Evolutionary conservation across 164 flowering plant species (phyloP).

Genomic region (Chimonanthus salicifolius): DNA sequence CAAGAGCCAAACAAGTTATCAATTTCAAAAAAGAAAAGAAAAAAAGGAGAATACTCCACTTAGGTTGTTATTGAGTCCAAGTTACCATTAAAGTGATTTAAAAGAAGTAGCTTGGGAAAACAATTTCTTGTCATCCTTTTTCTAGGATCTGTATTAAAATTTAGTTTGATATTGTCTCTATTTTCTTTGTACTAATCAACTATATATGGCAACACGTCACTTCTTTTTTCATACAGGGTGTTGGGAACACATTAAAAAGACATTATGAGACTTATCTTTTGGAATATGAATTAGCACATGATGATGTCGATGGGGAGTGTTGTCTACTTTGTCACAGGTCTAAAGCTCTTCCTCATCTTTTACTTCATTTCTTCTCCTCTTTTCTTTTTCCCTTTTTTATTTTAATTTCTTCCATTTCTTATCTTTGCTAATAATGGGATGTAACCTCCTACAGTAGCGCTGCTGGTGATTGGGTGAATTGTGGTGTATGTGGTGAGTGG

Average conservation of each 20-base stretch:
- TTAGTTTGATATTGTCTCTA: too few species aligned
- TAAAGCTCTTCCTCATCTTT: neutral
- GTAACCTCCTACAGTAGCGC: slow-evolving; percentile 63
- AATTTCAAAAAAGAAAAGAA: too few species aligned
- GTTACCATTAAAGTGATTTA: too few species aligned
- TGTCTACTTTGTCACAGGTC: slow-evolving; percentile 97
- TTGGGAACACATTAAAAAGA: slow-evolving; percentile 94
- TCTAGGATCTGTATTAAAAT: too few species aligned
- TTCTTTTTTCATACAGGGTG: slow-evolving; percentile 43
- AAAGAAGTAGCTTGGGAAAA: too few species aligned
- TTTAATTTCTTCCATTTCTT: neutral
- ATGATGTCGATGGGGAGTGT: slow-evolving; percentile 98
- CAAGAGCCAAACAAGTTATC: too few species aligned
- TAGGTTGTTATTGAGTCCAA: too few species aligned
- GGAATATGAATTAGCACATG: slow-evolving; percentile 97
- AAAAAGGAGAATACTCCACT: too few species aligned
- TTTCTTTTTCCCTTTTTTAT: neutral
- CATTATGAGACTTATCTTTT: slow-evolving; percentile 95
- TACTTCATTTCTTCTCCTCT: neutral
- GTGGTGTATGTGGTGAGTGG: slow-evolving; percentile 98
- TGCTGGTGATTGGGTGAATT: slow-evolving; percentile 99
- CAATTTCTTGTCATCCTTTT: too few species aligned
- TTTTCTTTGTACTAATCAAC: too few species aligned
- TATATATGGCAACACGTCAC: too few species aligned
- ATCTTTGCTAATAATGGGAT: neutral